phyloP scores from a whole-genome alignment of 1,284 basidiomycete genomes.

The Cystobasidium pallidum region DNA sequence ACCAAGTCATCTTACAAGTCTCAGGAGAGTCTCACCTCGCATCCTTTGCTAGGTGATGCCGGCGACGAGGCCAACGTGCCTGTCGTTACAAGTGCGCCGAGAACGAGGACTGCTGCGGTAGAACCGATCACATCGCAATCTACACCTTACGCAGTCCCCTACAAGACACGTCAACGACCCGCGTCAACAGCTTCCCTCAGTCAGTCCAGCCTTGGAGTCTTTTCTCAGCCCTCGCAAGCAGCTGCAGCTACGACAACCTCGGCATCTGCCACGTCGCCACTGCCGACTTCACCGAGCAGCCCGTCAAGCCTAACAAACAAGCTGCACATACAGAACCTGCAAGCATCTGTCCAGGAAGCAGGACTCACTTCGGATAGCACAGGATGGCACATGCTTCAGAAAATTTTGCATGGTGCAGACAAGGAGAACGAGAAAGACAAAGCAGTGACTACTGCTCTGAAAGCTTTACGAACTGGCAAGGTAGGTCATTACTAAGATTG shows the following conservation, averaged over 20 bases:
- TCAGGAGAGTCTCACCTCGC: conserved; percentile 25
- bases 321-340: conserved; percentile 48
- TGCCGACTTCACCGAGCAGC: conserved; percentile 19
- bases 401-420: conserved; percentile 18
- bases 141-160: conserved; percentile 9
- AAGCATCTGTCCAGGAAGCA: conserved; percentile 48
- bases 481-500: conserved; percentile 14
- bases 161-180: conserved; percentile 40
- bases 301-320: conserved; percentile 28
- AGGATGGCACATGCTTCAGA: conserved; percentile 46
- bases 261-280: conserved; percentile 29
- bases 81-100: background rate
- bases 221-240: conserved; percentile 23
- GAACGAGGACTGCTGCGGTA: background rate
- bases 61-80: conserved; percentile 6
- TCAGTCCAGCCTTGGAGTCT: conserved; percentile 7
- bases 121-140: conserved; percentile 15
- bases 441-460: conserved; percentile 36
- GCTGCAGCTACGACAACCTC: conserved; percentile 22
- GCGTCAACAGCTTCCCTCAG: background rate
- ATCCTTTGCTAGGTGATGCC: conserved; percentile 22
- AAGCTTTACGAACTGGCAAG: conserved; percentile 46
- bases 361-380: conserved; percentile 47
- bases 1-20: conserved; percentile 15
- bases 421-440: conserved; percentile 26